Percentiles rank a stretch among this genome's conserved stretches.
phyloP scores from a whole-genome alignment of 768 basidiomycete genomes.

The Trichaptum fuscoviolaceum region DNA sequence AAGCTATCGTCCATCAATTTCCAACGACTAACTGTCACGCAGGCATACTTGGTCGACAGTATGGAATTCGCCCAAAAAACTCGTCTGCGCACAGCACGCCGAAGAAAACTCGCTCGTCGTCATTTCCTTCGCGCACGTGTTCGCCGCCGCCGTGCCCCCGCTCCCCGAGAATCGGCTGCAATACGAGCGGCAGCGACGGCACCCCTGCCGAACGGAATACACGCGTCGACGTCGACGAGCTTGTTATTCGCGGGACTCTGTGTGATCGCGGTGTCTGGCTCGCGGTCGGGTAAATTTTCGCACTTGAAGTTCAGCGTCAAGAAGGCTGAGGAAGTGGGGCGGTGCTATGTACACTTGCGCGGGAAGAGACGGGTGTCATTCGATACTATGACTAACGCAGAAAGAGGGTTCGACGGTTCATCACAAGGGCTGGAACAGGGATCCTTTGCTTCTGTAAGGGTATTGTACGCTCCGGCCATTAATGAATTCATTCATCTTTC shows the following conservation, averaged over 20 bases:
- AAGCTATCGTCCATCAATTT: not conserved
- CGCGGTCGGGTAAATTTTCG: not conserved
- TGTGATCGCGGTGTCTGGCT: not conserved
- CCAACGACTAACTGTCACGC: not conserved
- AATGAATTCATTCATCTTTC: no score
- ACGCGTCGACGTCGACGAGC: not conserved
- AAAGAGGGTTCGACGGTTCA: no score
- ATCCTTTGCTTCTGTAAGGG: no score
- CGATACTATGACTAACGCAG: not conserved
- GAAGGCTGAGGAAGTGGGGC: not conserved
- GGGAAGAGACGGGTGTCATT: not conserved
- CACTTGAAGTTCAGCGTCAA: not conserved
- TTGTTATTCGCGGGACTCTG: not conserved
- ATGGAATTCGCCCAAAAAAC: not conserved
- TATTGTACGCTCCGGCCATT: no score
- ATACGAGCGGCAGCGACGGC: no score
- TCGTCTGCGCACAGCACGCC: not conserved
- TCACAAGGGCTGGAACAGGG: no score
- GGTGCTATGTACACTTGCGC: not conserved
- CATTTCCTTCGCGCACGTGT: not conserved
- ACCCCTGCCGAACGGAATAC: not conserved
- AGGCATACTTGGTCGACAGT: not conserved
- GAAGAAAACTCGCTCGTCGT: not conserved
- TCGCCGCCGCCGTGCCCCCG: not conserved
- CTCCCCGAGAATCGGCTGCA: not conserved